phyloP scores from a whole-genome alignment of 1,284 basidiomycete species.

The Malassezia brasiliensis region DNA sequence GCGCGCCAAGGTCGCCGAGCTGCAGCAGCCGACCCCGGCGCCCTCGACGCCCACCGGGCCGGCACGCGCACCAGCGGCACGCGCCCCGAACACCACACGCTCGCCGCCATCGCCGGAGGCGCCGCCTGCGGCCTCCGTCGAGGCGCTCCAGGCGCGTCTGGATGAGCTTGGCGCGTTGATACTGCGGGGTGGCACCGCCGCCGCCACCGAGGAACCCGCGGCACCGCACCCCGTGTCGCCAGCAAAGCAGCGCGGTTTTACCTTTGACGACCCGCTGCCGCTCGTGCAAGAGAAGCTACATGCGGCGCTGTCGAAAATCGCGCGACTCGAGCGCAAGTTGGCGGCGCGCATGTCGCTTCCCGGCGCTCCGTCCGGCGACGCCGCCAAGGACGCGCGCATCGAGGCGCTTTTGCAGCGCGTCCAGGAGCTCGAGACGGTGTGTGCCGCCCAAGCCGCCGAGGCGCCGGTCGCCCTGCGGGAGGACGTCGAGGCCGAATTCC shows the following conservation, averaged over 20 bases:
- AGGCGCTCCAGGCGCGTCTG: constrained; percentile 30
- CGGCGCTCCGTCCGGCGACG: not conserved
- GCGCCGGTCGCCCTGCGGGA: constrained; percentile 34
- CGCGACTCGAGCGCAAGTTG: constrained; percentile 21
- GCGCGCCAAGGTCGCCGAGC: constrained; percentile 26
- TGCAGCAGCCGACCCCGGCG: constrained; percentile 12
- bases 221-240: constrained; percentile 27
- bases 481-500: constrained; percentile 36
- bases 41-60: not conserved
- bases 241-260: constrained; percentile 22
- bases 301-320: constrained; percentile 25
- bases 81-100: not conserved
- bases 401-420: constrained; percentile 24
- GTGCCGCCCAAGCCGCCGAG: constrained; percentile 30
- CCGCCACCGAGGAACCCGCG: not conserved
- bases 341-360: constrained; percentile 24
- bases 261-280: constrained; percentile 29
- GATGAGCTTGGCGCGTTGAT: constrained; percentile 35
- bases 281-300: constrained; percentile 39
- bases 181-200: constrained; percentile 25
- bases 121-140: constrained; percentile 10
- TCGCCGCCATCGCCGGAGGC: not conserved
- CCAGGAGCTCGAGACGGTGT: constrained; percentile 35
- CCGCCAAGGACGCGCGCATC: constrained; percentile 23
- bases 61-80: not conserved